phyloP scores from a whole-genome alignment of 2,329 filamentous ascomycete species.

The Penicillium crustosum region DNA sequence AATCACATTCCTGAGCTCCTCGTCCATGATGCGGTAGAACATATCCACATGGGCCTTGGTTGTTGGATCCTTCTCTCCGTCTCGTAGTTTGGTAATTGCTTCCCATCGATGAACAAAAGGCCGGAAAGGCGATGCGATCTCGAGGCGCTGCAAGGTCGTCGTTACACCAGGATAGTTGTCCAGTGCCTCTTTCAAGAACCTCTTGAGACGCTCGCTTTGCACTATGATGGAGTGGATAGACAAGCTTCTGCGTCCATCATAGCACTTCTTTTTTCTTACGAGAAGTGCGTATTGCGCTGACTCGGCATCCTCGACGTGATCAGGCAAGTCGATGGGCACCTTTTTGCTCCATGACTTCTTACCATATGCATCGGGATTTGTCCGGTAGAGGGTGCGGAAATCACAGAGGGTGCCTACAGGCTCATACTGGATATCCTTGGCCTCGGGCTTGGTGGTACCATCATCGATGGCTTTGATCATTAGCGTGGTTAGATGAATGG shows the following conservation, averaged over 20 bases:
- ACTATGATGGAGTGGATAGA: slow-evolving; percentile 63
- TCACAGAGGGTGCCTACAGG: slow-evolving; percentile 36
- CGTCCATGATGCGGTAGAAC: slow-evolving; percentile 50
- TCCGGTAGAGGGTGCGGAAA: slow-evolving; percentile 51
- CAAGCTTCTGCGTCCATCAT: slow-evolving; percentile 60
- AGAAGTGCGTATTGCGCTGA: slow-evolving; percentile 63
- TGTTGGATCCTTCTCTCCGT: slow-evolving; percentile 44
- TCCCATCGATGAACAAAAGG: slow-evolving; percentile 67
- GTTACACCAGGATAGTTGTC: slow-evolving; percentile 61
- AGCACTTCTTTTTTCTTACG: slow-evolving; percentile 58
- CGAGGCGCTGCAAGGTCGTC: slow-evolving; percentile 58
- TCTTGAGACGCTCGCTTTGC: slow-evolving; percentile 62
- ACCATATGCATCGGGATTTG: slow-evolving; percentile 53
- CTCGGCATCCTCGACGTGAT: slow-evolving; percentile 61
- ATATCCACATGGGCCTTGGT: slow-evolving; percentile 52
- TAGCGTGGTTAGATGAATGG: background rate
- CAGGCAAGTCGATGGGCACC: slow-evolving; percentile 55
- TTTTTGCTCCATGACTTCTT: slow-evolving; percentile 57
- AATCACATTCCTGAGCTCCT: slow-evolving; percentile 54
- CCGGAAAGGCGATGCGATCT: slow-evolving; percentile 61
- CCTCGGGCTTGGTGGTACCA: background rate
- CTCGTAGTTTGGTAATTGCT: slow-evolving; percentile 44
- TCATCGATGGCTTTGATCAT: background rate
- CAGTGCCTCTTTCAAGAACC: slow-evolving; percentile 56
- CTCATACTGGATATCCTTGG: slow-evolving; percentile 14